These are phyloP conservation scores for Fusarium coicis DNA, from an alignment of 2,329 filamentous ascomycete genomes.

Conservation along the genomic window DNA sequence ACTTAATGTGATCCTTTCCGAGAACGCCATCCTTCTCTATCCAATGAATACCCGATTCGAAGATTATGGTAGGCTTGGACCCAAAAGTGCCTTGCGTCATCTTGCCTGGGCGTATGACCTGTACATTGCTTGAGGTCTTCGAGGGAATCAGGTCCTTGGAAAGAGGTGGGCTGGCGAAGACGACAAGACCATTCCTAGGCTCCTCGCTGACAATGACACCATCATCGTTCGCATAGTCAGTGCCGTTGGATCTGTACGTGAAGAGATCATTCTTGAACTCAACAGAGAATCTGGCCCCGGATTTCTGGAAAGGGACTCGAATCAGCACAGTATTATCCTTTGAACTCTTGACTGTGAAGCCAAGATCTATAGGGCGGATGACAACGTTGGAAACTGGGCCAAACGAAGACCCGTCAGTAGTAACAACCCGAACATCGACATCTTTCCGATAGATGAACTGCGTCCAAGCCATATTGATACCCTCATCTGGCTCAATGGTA, in stretches of 20 bases:
- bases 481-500: neutral
- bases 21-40: neutral
- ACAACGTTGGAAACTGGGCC: neutral
- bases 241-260: neutral
- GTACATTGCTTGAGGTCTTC: neutral
- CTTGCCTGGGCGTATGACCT: neutral
- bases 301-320: neutral
- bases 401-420: neutral
- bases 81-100: neutral
- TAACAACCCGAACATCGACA: neutral
- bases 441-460: neutral
- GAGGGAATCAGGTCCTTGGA: neutral
- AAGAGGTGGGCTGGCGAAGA: neutral
- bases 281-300: neutral
- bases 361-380: neutral
- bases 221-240: neutral
- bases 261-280: neutral
- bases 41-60: neutral
- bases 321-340: neutral
- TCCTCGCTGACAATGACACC: neutral
- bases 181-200: neutral
- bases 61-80: neutral
- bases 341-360: rapidly evolving
- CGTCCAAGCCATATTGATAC: neutral
- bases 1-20: neutral